Percentiles rank a stretch among this genome's conserved stretches.
Conservation (phyloP, 495 filamentous ascomycete genomes). For the Penicillium pancosmium region DNA sequence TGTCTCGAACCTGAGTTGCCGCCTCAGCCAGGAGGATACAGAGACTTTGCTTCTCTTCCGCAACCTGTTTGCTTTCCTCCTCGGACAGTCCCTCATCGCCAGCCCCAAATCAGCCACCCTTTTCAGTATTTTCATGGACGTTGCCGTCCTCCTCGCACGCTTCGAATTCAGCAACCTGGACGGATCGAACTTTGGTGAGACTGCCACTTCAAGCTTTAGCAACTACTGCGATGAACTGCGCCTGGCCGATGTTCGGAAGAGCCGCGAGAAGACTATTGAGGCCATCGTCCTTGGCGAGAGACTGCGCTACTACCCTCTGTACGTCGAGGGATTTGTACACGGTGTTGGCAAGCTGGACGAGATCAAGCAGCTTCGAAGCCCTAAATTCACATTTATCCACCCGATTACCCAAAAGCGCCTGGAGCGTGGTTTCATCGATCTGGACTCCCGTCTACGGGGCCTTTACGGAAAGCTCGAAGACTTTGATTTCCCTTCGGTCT, state of each 20-base stretch:
- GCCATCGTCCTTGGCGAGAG: constrained; percentile 83
- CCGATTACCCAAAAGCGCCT: constrained; percentile 73
- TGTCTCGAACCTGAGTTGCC: constrained; percentile 40
- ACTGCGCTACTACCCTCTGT: constrained; percentile 79
- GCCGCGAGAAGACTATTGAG: constrained; percentile 89
- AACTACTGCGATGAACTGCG: constrained; percentile 74
- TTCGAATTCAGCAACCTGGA: constrained; percentile 82
- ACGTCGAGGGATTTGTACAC: constrained; percentile 89
- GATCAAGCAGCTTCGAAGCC: constrained; percentile 66
- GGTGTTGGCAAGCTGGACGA: constrained; percentile 87
- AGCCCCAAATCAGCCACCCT: constrained; percentile 66
- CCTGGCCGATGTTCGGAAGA: constrained; percentile 78
- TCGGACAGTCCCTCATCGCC: constrained; percentile 77
- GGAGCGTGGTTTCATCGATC: constrained; percentile 78
- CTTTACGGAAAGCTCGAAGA: constrained; percentile 70
- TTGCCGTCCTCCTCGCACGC: constrained; percentile 67
- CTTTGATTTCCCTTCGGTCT: constrained; percentile 91
- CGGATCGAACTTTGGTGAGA: constrained; percentile 80
- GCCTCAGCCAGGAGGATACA: constrained; percentile 57
- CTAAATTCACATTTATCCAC: constrained; percentile 69
- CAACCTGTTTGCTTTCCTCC: constrained; percentile 90
- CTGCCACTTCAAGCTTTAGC: constrained; percentile 73
- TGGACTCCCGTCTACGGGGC: constrained; percentile 66
- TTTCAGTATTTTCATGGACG: constrained; percentile 74
- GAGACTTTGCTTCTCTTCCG: constrained; percentile 75